Base-by-base conservation (phyloP, 2,329 filamentous ascomycete genomes). In the Monosporascus sp. region DNA sequence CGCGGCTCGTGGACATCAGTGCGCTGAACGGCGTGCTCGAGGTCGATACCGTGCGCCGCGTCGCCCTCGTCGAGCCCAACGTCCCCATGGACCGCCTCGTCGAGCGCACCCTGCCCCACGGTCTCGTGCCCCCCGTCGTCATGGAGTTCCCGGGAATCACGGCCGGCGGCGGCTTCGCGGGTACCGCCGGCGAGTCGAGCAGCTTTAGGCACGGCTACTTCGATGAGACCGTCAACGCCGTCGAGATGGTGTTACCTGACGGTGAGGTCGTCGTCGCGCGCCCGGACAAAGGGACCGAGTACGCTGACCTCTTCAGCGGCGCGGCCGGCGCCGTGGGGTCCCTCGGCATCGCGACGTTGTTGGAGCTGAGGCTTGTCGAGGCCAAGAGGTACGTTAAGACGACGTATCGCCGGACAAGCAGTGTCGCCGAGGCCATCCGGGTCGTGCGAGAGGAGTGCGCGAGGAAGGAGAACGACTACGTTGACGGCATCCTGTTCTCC, bases 91-190 rank as follows among this genome's bases (percentile, higher is more conserved):
- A 90, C 68, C 71, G 75, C 0, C 78, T 90, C 18, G 84, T 89
- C 49, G 81, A 84, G 62, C 73, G 75, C 25, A 89, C 85, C 1
- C 72, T 90, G 41, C 72, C 73, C n/a, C 74, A 86, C 62, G 83
- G 82, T 25, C 76, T 89, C 3, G 76, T 89, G 3, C 86, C 86
- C 0, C 85, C 84, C 2, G 83, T 90, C 3, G 85, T 89, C 24
- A 88, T 88, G 83, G 86, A 89, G 67, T 90, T 89, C 60, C 86
- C 85, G 0, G 86, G 86, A 36, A 90, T 90, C 68, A 90, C 86
- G 0, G 84, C 82, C 2, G 86, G 86, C 24, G 86, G 87, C 39
- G 86, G 85, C 4, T 89, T 82, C 66, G 83, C 85, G 1, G 86
- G 86, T 9, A 88, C 85, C 0, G 82, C 84, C 0, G 86, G 86